Percentiles rank a stretch among this genome's conserved stretches.
Evolutionary conservation across 2,329 filamentous ascomycete genomes (phyloP).

Genomic region (Trichoderma sp.): DNA sequence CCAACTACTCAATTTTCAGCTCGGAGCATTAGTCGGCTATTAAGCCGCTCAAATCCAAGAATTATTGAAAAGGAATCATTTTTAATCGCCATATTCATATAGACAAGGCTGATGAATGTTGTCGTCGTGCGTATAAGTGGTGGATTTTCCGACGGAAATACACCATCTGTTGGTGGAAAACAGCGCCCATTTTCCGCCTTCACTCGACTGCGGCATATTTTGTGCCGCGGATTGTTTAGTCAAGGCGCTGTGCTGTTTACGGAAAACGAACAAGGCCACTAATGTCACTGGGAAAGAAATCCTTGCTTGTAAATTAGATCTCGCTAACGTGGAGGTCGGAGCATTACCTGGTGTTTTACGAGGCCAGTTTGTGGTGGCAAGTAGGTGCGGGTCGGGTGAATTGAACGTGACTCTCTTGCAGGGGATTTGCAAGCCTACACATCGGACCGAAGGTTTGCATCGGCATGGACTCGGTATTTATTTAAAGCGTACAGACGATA

Average conservation of each 20-base stretch:
- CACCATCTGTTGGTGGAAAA: background rate
- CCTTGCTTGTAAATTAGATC: background rate
- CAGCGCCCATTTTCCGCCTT: background rate
- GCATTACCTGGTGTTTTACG: background rate
- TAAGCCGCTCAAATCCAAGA: background rate
- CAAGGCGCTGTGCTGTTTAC: background rate
- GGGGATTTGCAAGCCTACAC: background rate
- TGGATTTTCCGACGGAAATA: conserved; percentile 12
- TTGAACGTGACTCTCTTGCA: background rate
- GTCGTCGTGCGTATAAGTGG: background rate
- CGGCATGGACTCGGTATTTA: background rate
- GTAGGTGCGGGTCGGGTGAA: background rate
- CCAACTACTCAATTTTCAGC: background rate
- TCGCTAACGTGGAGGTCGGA: background rate
- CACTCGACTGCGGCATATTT: background rate
- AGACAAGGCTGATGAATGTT: background rate
- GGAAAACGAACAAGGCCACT: background rate
- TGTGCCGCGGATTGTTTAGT: background rate
- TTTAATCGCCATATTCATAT: background rate
- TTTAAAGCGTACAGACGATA: background rate
- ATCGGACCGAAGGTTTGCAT: background rate
- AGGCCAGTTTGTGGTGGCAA: background rate
- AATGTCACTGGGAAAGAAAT: background rate
- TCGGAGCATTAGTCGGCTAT: background rate
- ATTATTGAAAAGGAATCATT: background rate